Evolutionary conservation across 306 rosid genomes (phyloP).

Genomic region (Mimosa bimucronata): DNA sequence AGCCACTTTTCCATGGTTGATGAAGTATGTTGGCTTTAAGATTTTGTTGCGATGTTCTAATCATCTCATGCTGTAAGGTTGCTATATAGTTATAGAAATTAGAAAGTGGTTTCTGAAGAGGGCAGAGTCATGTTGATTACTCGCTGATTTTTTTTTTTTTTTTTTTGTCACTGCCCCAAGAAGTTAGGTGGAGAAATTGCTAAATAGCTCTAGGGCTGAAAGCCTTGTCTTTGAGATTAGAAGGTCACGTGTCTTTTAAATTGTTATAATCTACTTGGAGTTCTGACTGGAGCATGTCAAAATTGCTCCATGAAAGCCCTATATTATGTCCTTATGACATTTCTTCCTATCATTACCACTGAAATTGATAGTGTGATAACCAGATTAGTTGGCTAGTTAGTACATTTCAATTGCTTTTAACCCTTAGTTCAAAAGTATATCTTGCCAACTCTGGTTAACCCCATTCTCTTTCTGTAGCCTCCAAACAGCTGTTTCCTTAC

Average conservation of each 20-base stretch:
- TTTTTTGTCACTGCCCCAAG: neutral
- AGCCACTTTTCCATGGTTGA: neutral
- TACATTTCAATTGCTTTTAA: conserved; percentile 11
- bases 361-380: neutral
- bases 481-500: neutral
- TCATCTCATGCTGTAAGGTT: neutral
- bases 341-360: neutral
- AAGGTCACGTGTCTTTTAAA: neutral
- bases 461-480: neutral
- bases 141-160: neutral
- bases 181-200: neutral
- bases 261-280: neutral
- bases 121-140: neutral
- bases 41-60: neutral
- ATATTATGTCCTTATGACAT: conserved; percentile 1
- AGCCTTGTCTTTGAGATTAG: neutral
- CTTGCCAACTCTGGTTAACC: conserved; percentile 17
- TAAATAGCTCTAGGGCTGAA: neutral
- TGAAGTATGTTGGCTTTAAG: neutral
- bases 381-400: conserved; percentile 7
- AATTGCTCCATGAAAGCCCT: neutral
- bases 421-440: conserved; percentile 8
- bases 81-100: neutral
- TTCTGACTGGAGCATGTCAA: conserved; percentile 22
- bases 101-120: conserved; percentile 1